Conservation (phyloP, 805 yeast species). For the Schwanniomyces pseudopolymorphus region DNA sequence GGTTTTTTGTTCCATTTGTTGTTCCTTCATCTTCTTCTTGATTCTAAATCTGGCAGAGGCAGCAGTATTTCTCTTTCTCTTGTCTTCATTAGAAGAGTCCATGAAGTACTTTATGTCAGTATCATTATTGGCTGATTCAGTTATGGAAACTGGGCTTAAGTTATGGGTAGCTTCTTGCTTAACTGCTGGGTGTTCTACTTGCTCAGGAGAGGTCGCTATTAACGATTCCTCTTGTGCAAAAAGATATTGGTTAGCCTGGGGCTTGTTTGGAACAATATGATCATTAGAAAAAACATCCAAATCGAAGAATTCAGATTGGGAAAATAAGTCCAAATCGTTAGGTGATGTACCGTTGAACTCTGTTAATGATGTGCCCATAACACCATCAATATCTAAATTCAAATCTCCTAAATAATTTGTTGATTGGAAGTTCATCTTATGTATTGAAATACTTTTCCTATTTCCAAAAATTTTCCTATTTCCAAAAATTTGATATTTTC, state of each 20-base stretch:
- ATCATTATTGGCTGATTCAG: background rate
- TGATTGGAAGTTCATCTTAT: conserved; percentile 40
- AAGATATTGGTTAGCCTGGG: conserved; percentile 2
- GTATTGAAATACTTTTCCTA: background rate
- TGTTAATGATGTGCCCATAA: background rate
- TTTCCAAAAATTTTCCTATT: background rate
- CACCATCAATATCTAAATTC: conserved; percentile 37
- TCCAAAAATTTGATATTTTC: background rate
- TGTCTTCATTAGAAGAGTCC: conserved; percentile 54
- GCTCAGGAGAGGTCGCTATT: conserved; percentile 1
- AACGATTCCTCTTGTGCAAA: background rate
- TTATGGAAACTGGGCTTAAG: background rate
- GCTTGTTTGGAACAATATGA: conserved; percentile 11
- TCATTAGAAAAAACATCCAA: conserved; percentile 32
- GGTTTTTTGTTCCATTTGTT: conserved; percentile 79
- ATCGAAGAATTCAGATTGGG: conserved; percentile 39
- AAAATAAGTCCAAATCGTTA: conserved; percentile 39
- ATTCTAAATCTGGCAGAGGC: conserved; percentile 93
- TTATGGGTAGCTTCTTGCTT: background rate
- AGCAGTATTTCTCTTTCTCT: conserved; percentile 85
- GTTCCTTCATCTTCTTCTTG: conserved; percentile 89
- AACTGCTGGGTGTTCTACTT: conserved; percentile 1
- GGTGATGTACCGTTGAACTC: conserved; percentile 8
- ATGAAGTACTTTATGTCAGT: conserved; percentile 1
- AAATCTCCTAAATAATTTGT: conserved; percentile 40